A percentile compares a stretch with the other conserved stretches of the same genome.
These are phyloP conservation scores for Pestalotiopsis sp. DNA, from an alignment of 2,329 filamentous ascomycete species.

Conservation along the genomic window DNA sequence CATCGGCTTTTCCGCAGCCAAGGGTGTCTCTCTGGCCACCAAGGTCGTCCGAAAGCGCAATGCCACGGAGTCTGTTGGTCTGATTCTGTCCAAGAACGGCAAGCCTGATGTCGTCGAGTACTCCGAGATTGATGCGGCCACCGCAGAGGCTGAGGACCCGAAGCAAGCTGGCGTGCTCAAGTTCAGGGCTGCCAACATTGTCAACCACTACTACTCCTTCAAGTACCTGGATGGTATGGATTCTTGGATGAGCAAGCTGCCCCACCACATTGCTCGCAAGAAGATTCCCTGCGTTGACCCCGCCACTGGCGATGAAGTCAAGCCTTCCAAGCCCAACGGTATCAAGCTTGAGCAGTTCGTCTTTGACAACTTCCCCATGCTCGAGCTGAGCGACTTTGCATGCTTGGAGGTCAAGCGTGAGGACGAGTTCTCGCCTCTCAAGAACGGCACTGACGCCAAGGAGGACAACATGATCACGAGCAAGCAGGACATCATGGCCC, in stretches of 20 bases:
- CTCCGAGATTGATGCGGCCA: slow-evolving; percentile 89
- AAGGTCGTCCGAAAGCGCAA: slow-evolving; percentile 99
- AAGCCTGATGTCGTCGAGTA: slow-evolving; percentile 98
- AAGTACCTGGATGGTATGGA: slow-evolving; percentile 90
- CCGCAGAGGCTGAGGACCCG: slow-evolving; percentile 85
- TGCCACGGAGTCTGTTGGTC: slow-evolving; percentile 91
- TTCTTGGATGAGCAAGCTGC: slow-evolving; percentile 80
- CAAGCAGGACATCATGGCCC: slow-evolving; percentile 84
- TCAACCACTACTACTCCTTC: slow-evolving; percentile 99
- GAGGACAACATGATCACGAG: slow-evolving; percentile 90
- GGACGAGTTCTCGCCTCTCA: slow-evolving; percentile 97
- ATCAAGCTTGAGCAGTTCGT: slow-evolving; percentile 99
- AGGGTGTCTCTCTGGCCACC: slow-evolving; percentile 92
- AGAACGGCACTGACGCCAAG: slow-evolving; percentile 69
- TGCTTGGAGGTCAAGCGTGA: slow-evolving; percentile 95
- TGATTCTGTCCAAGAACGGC: slow-evolving; percentile 94
- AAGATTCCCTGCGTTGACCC: slow-evolving; percentile 91
- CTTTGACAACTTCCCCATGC: slow-evolving; percentile 95
- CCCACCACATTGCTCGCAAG: slow-evolving; percentile 96
- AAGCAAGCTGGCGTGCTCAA: slow-evolving; percentile 82
- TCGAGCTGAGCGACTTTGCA: slow-evolving; percentile 85
- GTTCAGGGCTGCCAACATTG: slow-evolving; percentile 98
- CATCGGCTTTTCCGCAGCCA: slow-evolving; percentile 87
- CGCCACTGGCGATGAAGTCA: slow-evolving; percentile 76
- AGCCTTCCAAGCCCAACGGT: slow-evolving; percentile 93